Conservation (phyloP, 2,329 filamentous ascomycete genomes). For the Amauroascus verrucosus region DNA sequence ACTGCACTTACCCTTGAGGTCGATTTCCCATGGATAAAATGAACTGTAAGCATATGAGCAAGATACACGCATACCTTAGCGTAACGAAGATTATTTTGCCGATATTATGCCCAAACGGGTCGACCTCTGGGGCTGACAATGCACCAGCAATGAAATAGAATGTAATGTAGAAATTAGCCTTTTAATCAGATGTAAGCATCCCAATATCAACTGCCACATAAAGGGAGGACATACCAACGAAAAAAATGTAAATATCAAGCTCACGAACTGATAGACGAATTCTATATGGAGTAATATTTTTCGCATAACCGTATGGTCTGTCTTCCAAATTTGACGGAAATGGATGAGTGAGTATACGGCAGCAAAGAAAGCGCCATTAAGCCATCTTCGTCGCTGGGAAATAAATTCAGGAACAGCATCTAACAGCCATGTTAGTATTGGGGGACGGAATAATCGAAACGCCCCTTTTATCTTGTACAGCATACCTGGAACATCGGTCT, state of each 20-base stretch:
- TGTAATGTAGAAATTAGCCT: slow-evolving; percentile 94
- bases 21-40: slow-evolving; percentile 93
- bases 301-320: slow-evolving; percentile 78
- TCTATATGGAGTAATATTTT: slow-evolving; percentile 91
- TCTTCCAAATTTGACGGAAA: slow-evolving; percentile 83
- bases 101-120: slow-evolving; percentile 84
- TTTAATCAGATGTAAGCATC: slow-evolving; percentile 15
- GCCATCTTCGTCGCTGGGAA: slow-evolving; percentile 89
- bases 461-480: neutral
- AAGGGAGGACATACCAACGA: slow-evolving; percentile 49
- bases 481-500: slow-evolving; percentile 90
- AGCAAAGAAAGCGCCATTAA: slow-evolving; percentile 97
- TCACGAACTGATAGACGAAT: slow-evolving; percentile 88
- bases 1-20: slow-evolving; percentile 59
- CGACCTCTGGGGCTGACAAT: slow-evolving; percentile 63
- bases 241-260: slow-evolving; percentile 93
- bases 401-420: slow-evolving; percentile 94
- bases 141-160: slow-evolving; percentile 98
- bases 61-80: slow-evolving; percentile 70
- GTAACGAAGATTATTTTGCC: slow-evolving; percentile 78
- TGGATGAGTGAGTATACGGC: slow-evolving; percentile 95
- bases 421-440: slow-evolving; percentile 25
- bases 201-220: neutral
- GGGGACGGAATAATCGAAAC: neutral
- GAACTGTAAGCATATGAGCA: slow-evolving; percentile 90